Percentiles rank a stretch among this genome's conserved stretches.
Conservation (phyloP, 306 rosid species). For the Castanea mollissima region DNA sequence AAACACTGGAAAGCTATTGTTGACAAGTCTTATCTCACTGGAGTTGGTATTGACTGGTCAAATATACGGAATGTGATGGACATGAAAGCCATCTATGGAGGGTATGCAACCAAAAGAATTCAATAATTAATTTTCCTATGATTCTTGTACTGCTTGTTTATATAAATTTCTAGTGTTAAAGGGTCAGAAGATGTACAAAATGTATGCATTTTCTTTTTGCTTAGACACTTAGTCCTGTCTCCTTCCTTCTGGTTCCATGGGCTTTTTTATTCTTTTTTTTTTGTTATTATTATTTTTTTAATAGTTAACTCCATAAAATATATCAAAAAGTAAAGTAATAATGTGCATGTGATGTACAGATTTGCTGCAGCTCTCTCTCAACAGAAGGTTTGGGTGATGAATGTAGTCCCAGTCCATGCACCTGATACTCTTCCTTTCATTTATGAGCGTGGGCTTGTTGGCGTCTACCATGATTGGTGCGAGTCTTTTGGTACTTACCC, state of each 20-base stretch:
- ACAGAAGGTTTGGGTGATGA: slow-evolving; percentile 95
- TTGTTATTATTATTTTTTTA: neutral
- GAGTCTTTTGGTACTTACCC: slow-evolving; percentile 90
- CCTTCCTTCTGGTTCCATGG: neutral
- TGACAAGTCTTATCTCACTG: slow-evolving; percentile 77
- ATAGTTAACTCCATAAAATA: neutral
- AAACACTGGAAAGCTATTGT: slow-evolving; percentile 77
- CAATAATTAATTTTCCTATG: slow-evolving; percentile 12
- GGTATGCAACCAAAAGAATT: slow-evolving; percentile 54
- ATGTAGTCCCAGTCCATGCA: slow-evolving; percentile 80
- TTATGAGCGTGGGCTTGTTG: slow-evolving; percentile 84
- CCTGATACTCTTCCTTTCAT: slow-evolving; percentile 88
- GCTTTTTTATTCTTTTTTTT: neutral
- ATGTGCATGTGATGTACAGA: slow-evolving; percentile 39
- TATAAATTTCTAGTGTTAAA: slow-evolving; percentile 11
- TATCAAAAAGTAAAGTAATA: slow-evolving; percentile 1
- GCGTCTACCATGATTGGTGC: slow-evolving; percentile 94
- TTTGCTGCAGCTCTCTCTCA: slow-evolving; percentile 80
- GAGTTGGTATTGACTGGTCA: slow-evolving; percentile 92
- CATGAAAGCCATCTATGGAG: slow-evolving; percentile 94
- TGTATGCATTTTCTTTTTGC: neutral
- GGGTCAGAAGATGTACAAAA: neutral
- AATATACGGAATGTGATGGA: slow-evolving; percentile 85
- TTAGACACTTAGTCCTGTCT: neutral
- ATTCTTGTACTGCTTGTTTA: slow-evolving; percentile 18